Conservation (phyloP, 1,139 yeast genomes). For the Chernovozyma aurita region DNA sequence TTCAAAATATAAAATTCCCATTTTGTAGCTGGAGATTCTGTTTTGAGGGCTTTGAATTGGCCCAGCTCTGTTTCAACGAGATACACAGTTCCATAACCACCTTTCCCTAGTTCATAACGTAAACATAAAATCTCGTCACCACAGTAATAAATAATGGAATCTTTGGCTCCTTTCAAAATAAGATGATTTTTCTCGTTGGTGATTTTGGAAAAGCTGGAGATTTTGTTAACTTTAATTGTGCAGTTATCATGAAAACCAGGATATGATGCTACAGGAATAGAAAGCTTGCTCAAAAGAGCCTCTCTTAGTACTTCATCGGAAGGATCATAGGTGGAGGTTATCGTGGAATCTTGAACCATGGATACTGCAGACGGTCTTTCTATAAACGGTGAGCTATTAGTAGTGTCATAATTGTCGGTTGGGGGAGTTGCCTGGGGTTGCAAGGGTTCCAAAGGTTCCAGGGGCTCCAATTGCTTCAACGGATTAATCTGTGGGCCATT, state of each 20-base stretch:
- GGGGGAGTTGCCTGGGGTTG: constrained; percentile 25
- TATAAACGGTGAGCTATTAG: constrained; percentile 45
- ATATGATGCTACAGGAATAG: constrained; percentile 23
- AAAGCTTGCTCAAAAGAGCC: constrained; percentile 19
- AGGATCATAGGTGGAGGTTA: constrained; percentile 22
- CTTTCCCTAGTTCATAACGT: constrained; percentile 64
- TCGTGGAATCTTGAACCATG: neutral
- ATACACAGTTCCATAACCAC: constrained; percentile 79
- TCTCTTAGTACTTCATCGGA: constrained; percentile 21
- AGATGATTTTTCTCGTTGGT: constrained; percentile 32
- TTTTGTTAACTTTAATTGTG: constrained; percentile 21
- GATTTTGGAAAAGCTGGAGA: constrained; percentile 27
- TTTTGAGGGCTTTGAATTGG: constrained; percentile 60
- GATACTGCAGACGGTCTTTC: constrained; percentile 28
- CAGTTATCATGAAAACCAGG: constrained; percentile 23
- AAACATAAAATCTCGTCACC: constrained; percentile 54
- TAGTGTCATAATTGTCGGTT: constrained; percentile 23
- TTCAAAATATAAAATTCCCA: constrained; percentile 82
- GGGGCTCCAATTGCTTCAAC: constrained; percentile 8
- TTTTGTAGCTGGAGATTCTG: constrained; percentile 63
- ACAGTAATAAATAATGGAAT: constrained; percentile 43
- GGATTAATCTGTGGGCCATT: neutral
- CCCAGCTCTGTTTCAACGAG: constrained; percentile 66
- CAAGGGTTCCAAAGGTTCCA: no score
- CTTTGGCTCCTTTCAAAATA: constrained; percentile 34